These are phyloP conservation scores for Sporodiniella umbellata DNA, from an alignment of 371 early-diverging fungal genomes.

Conservation along the genomic window DNA sequence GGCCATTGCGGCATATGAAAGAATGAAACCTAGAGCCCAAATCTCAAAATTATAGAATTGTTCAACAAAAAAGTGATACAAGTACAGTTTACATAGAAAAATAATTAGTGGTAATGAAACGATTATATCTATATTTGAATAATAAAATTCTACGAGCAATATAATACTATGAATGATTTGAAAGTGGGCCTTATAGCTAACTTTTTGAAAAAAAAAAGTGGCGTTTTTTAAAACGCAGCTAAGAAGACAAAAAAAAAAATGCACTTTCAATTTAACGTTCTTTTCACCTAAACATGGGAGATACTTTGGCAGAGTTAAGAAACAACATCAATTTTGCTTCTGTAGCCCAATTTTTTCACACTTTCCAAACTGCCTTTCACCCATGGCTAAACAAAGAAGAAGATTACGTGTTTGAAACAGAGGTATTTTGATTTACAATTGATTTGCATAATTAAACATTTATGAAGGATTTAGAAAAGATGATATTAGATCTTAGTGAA, in stretches of 20 bases:
- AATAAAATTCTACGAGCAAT: background rate
- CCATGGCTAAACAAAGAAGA: conserved; percentile 31
- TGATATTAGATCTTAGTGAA: conserved; percentile 34
- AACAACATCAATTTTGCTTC: conserved; percentile 51
- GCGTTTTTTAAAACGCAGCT: background rate
- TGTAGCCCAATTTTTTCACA: conserved; percentile 42
- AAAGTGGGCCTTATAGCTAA: background rate
- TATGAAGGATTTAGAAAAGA: conserved; percentile 40
- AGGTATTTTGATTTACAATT: conserved; percentile 7
- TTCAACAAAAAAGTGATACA: too few relatives aligned
- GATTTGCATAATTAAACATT: background rate
- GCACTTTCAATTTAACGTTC: background rate
- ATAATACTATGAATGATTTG: background rate
- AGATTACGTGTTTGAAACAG: conserved; percentile 23
- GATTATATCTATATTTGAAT: too few relatives aligned
- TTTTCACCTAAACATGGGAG: conserved; percentile 1
- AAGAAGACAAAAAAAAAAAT: background rate
- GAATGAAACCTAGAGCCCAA: conserved; percentile 34
- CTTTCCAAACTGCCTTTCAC: conserved; percentile 39
- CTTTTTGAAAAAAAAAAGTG: background rate
- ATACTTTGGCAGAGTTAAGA: conserved; percentile 22
- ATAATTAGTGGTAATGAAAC: too few relatives aligned
- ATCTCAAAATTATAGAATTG: conserved; percentile 34
- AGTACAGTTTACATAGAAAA: too few relatives aligned
- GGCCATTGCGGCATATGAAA: conserved; percentile 36